Conservation (phyloP, 345 rosid species). For the Euphorbia pulcherrima region DNA sequence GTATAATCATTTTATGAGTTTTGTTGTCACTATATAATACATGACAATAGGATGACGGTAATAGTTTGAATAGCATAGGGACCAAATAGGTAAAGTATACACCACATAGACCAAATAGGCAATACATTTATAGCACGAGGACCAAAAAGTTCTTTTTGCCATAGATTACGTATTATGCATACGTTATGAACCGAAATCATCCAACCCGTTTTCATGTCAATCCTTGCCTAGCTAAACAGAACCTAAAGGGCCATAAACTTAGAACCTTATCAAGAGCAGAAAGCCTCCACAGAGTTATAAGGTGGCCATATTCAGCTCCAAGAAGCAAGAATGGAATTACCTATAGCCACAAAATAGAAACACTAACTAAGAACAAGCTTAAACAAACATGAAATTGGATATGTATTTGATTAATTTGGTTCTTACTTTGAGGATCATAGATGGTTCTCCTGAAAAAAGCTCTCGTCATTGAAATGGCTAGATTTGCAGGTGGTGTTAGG, state of each 20-base stretch:
- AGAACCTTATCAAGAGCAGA: slow-evolving; percentile 59
- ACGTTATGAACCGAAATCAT: no score
- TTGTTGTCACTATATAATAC: no score
- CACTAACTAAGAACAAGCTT: not conserved
- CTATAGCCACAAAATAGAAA: slow-evolving; percentile 36
- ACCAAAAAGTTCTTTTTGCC: no score
- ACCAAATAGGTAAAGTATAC: no score
- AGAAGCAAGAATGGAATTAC: slow-evolving; percentile 76
- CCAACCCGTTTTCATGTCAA: no score
- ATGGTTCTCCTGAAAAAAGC: slow-evolving; percentile 95
- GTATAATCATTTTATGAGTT: no score
- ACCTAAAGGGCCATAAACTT: not conserved
- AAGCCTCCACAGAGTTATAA: slow-evolving; percentile 70
- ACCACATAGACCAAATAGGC: no score
- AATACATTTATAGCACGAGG: no score
- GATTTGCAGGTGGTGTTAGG: slow-evolving; percentile 70
- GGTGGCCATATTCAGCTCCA: slow-evolving; percentile 86
- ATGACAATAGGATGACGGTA: no score
- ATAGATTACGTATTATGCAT: no score
- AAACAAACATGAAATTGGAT: slow-evolving; percentile 7
- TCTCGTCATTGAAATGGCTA: slow-evolving; percentile 59
- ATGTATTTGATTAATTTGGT: not conserved
- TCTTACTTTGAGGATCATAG: slow-evolving; percentile 80
- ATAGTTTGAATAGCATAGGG: no score
- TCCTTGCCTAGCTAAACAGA: not conserved